Evolutionary conservation across 768 basidiomycete species (phyloP).

Genomic region (Myochromella boudieri): DNA sequence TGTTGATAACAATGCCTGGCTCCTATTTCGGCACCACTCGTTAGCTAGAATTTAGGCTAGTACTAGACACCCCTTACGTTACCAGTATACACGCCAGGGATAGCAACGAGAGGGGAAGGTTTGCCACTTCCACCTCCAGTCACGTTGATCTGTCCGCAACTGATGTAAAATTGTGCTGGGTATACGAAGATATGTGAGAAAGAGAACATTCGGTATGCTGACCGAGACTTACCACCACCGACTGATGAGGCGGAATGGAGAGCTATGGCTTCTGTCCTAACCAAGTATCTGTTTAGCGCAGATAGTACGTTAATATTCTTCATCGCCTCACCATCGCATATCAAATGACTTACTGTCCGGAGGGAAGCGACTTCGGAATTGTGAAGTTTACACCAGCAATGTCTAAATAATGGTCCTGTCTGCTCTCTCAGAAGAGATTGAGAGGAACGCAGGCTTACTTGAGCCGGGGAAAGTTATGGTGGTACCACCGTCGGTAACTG

Average conservation of each 20-base stretch:
- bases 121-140: conserved; percentile 19
- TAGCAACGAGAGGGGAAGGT: conserved; percentile 17
- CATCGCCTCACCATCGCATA: neutral
- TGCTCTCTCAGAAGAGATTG: neutral
- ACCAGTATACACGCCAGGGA: conserved; percentile 18
- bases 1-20: conserved; percentile 12
- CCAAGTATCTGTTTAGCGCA: conserved; percentile 10
- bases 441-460: neutral
- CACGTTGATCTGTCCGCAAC: conserved; percentile 20
- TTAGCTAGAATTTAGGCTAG: neutral
- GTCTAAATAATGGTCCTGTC: conserved; percentile 10
- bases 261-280: conserved; percentile 15
- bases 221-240: conserved; percentile 7
- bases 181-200: neutral
- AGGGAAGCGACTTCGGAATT: conserved; percentile 12
- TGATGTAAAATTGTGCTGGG: conserved; percentile 20
- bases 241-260: conserved; percentile 11
- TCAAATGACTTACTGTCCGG: conserved; percentile 10
- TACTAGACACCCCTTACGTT: neutral
- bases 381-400: conserved; percentile 13
- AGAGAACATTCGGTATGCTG: neutral
- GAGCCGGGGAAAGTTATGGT: conserved; percentile 36
- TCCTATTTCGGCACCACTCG: conserved; percentile 6
- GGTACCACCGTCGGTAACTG: conserved; percentile 38
- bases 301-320: neutral